Conservation (phyloP, 495 filamentous ascomycete species). For the Trichocladium uniseriatum region DNA sequence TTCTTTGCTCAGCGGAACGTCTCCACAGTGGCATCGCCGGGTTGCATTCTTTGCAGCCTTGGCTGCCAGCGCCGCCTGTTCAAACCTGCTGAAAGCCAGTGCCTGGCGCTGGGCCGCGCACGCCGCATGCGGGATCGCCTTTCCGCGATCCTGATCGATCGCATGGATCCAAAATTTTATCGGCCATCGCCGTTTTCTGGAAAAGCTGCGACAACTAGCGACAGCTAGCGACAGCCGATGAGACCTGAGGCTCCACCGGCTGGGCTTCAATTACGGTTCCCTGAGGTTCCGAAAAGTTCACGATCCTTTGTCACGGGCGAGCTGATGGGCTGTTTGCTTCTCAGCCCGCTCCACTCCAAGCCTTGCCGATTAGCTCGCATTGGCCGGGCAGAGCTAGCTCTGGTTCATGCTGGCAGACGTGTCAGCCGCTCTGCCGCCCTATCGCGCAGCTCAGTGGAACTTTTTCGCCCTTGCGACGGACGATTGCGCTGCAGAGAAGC, state of each 20-base stretch:
- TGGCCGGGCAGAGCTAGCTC: neutral
- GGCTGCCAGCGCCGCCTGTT: too few relatives aligned
- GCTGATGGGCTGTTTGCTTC: neutral
- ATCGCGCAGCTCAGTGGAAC: constrained; percentile 1
- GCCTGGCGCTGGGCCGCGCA: constrained; percentile 1
- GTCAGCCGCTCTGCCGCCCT: constrained; percentile 5
- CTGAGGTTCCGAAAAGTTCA: too few relatives aligned
- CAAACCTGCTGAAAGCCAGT: too few relatives aligned
- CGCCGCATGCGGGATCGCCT: neutral
- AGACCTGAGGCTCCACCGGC: neutral
- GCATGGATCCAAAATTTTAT: constrained; percentile 1
- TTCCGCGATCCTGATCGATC: constrained; percentile 5
- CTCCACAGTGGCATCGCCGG: too few relatives aligned
- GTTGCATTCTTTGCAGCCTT: too few relatives aligned
- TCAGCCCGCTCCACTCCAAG: neutral
- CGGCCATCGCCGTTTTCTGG: constrained; percentile 1
- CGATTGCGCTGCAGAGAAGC: constrained; percentile 8
- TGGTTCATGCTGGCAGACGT: constrained; percentile 4
- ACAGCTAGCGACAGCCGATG: constrained; percentile 1
- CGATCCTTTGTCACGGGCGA: too few relatives aligned
- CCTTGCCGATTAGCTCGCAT: neutral
- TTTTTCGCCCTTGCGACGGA: neutral
- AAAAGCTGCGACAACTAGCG: neutral
- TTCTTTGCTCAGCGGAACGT: neutral
- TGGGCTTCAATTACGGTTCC: neutral